Percentiles rank a stretch among this genome's conserved stretches.
phyloP scores from a whole-genome alignment of 306 rosid species.

The Prinsepia uniflora region DNA sequence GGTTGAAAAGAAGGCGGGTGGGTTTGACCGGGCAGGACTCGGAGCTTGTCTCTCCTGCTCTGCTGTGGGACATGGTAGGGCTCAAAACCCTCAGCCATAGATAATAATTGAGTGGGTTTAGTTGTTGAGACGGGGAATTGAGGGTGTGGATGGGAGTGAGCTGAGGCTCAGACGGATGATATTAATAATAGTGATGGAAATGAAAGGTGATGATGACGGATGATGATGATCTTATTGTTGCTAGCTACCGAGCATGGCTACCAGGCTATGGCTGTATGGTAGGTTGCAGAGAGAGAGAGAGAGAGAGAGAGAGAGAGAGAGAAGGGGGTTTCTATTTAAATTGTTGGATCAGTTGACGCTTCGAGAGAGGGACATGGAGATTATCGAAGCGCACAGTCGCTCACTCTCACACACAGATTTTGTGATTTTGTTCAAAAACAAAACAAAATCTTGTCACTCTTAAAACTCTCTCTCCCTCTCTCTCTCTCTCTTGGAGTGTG shows the following conservation, averaged over 20 bases:
- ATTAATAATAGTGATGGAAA: conserved; percentile 29
- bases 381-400: not conserved
- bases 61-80: conserved; percentile 79
- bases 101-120: not conserved
- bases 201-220: conserved; percentile 13
- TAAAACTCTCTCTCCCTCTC: not conserved
- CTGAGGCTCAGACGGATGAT: conserved; percentile 11
- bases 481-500: not conserved
- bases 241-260: not conserved
- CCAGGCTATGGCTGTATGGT: not conserved
- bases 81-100: conserved; percentile 73
- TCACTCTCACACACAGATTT: conserved; percentile 21
- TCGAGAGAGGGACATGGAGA: conserved; percentile 14
- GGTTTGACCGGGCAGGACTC: conserved; percentile 33
- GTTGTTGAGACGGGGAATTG: not conserved
- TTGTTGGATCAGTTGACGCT: conserved; percentile 27
- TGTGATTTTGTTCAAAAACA: not conserved
- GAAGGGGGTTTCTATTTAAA: conserved; percentile 7
- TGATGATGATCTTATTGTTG: not conserved
- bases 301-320: conserved; percentile 7
- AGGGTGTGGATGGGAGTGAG: not conserved
- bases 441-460: conserved; percentile 4
- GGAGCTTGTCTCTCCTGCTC: conserved; percentile 75
- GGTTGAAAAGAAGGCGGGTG: conserved; percentile 22
- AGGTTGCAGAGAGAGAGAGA: not conserved